Percentiles rank a stretch among this genome's conserved stretches.
Conservation (phyloP, 1,284 basidiomycete species). For the Ceratobasidium sp. region DNA sequence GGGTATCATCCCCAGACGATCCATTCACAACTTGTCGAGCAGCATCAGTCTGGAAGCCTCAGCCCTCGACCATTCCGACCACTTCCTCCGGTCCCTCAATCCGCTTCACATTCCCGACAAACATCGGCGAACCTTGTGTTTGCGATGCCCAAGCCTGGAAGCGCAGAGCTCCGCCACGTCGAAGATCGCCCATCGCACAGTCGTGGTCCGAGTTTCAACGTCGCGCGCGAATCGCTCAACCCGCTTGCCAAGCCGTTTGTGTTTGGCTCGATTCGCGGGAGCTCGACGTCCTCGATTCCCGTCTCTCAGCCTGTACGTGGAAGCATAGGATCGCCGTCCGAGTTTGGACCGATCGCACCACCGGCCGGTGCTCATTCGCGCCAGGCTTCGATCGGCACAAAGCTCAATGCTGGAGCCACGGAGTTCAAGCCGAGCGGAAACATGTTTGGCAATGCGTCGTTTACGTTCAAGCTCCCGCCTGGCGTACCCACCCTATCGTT, state of each 20-base stretch:
- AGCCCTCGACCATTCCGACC: conserved; percentile 39
- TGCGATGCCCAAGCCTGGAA: conserved; percentile 34
- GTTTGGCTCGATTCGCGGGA: conserved; percentile 57
- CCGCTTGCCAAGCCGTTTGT: conserved; percentile 82
- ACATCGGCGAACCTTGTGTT: conserved; percentile 21
- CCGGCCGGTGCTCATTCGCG: conserved; percentile 53
- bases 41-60: conserved; percentile 10
- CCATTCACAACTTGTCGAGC: conserved; percentile 52
- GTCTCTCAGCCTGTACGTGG: conserved; percentile 40
- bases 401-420: conserved; percentile 74
- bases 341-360: conserved; percentile 54
- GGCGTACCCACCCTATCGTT: conserved; percentile 66
- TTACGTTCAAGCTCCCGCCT: conserved; percentile 74
- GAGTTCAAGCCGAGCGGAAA: conserved; percentile 70
- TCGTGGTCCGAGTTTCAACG: neutral
- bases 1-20: conserved; percentile 55
- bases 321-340: conserved; percentile 45
- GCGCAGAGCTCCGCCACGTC: conserved; percentile 33
- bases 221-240: conserved; percentile 59
- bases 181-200: conserved; percentile 4
- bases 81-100: conserved; percentile 41
- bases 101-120: conserved; percentile 34
- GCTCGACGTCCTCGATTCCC: conserved; percentile 47
- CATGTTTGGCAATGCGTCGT: conserved; percentile 50
- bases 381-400: conserved; percentile 62